phyloP scores from a whole-genome alignment of 257 asterid genomes.

The Jacaranda mimosifolia region DNA sequence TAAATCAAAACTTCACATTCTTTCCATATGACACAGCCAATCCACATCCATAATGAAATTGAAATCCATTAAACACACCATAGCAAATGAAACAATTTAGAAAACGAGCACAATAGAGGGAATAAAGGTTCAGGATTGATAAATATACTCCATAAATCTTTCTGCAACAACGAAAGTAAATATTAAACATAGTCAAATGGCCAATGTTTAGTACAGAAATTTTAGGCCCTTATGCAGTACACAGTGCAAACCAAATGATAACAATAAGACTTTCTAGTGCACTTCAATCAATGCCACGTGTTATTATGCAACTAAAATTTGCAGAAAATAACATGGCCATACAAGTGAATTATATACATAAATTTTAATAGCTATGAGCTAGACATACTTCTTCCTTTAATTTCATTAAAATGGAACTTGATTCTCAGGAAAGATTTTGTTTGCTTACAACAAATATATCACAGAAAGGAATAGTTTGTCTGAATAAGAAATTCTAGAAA shows the following conservation, averaged over 20 bases:
- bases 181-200: neutral
- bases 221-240: neutral
- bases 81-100: too few relatives aligned
- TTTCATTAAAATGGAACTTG: neutral
- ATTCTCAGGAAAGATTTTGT: neutral
- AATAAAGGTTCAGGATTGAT: too few relatives aligned
- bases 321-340: neutral
- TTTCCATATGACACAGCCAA: too few relatives aligned
- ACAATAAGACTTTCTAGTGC: neutral
- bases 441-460: neutral
- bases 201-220: neutral
- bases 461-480: neutral
- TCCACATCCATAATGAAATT: too few relatives aligned
- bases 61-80: too few relatives aligned
- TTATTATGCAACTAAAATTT: neutral
- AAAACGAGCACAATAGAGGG: too few relatives aligned
- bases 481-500: conserved; percentile 1
- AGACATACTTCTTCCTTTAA: neutral
- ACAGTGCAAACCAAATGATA: neutral
- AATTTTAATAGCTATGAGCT: neutral
- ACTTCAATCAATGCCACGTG: neutral
- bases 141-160: too few relatives aligned
- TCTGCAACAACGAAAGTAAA: too few relatives aligned
- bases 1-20: too few relatives aligned
- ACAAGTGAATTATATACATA: neutral